phyloP scores from a whole-genome alignment of 352 stramenopile genomes.

The Globisporangium sylvaticum region DNA sequence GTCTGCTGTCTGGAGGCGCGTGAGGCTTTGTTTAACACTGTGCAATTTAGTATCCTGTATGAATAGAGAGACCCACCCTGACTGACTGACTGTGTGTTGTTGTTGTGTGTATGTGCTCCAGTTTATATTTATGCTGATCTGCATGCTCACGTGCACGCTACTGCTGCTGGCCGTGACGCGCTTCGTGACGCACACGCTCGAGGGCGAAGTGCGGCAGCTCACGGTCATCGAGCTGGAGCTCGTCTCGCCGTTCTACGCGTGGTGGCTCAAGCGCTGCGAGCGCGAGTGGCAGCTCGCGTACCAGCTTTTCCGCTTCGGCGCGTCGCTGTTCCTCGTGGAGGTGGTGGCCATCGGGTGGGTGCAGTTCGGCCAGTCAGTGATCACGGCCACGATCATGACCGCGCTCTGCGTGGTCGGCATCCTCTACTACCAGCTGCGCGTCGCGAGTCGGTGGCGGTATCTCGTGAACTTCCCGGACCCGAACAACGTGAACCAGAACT shows the following conservation, averaged over 20 bases:
- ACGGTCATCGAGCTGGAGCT: constrained; percentile 56
- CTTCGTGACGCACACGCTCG: constrained; percentile 77
- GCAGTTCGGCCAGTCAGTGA: constrained; percentile 44
- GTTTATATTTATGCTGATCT: constrained; percentile 77
- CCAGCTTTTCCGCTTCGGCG: constrained; percentile 50
- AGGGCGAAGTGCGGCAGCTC: constrained; percentile 53
- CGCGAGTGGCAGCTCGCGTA: constrained; percentile 73
- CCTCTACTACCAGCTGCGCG: constrained; percentile 61
- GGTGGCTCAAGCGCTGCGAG: constrained; percentile 69
- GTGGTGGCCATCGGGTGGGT: constrained; percentile 60
- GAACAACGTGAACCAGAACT: constrained; percentile 10
- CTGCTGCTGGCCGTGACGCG: constrained; percentile 71
- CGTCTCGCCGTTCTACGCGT: constrained; percentile 62
- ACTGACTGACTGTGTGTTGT: not conserved
- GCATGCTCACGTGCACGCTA: constrained; percentile 64
- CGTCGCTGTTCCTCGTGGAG: constrained; percentile 60
- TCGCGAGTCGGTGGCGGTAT: constrained; percentile 71
- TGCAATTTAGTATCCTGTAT: not conserved
- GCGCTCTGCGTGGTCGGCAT: constrained; percentile 39
- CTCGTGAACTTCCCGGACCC: constrained; percentile 58
- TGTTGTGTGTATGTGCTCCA: constrained; percentile 13
- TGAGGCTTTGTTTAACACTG: constrained; percentile 1
- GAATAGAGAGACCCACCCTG: no score
- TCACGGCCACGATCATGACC: constrained; percentile 43
- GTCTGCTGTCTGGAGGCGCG: constrained; percentile 52